Evolutionary conservation across 1,284 basidiomycete genomes (phyloP).

Genomic region (Ceratobasidium sp.): DNA sequence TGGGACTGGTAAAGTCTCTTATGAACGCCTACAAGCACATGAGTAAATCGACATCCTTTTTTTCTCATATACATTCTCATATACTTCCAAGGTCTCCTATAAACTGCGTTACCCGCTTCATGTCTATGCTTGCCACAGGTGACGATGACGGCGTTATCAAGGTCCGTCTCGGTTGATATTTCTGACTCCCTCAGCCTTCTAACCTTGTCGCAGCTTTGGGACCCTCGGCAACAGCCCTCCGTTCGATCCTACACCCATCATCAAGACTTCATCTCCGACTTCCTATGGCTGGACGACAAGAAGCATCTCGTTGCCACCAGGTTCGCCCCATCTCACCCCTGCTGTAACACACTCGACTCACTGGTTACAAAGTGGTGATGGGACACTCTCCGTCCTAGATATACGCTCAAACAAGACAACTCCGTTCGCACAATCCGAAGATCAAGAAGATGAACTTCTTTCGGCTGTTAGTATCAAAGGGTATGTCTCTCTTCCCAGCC

Average conservation of each 20-base stretch:
- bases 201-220: constrained; percentile 76
- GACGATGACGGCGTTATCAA: constrained; percentile 96
- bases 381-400: constrained; percentile 90
- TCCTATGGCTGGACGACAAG: constrained; percentile 86
- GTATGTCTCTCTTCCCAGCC: constrained; percentile 56
- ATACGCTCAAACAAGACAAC: constrained; percentile 78
- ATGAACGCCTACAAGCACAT: constrained; percentile 75
- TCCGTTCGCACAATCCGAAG: constrained; percentile 84
- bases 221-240: constrained; percentile 74
- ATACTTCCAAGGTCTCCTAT: constrained; percentile 72
- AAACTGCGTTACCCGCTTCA: constrained; percentile 79
- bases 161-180: constrained; percentile 57
- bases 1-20: constrained; percentile 68
- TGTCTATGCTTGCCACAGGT: constrained; percentile 81
- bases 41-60: constrained; percentile 68
- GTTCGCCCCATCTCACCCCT: constrained; percentile 58
- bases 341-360: constrained; percentile 8
- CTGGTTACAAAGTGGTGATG: constrained; percentile 76
- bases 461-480: constrained; percentile 86
- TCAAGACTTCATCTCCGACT: constrained; percentile 95
- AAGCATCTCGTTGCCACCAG: constrained; percentile 87
- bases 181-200: constrained; percentile 24
- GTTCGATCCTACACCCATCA: constrained; percentile 84
- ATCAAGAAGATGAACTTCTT: constrained; percentile 95
- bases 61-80: constrained; percentile 51